phyloP scores from a whole-genome alignment of 352 stramenopile species.

The Pythium aphanidermatum region DNA sequence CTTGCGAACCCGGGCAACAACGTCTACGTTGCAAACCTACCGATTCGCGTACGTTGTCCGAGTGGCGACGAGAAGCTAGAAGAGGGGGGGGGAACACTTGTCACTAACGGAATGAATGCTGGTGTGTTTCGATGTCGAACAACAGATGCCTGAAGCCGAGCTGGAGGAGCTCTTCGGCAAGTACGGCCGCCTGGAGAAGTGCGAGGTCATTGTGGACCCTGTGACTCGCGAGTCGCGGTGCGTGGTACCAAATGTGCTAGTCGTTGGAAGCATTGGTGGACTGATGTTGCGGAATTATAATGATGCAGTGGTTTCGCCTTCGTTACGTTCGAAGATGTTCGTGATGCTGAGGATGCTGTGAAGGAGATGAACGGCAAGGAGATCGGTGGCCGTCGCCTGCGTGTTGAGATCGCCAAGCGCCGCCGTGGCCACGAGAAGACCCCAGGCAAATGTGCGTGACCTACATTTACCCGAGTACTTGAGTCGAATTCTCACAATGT shows the following conservation, averaged over 20 bases:
- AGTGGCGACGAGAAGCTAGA: background rate
- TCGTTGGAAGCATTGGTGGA: background rate
- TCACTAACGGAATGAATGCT: background rate
- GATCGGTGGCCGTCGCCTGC: conserved; percentile 57
- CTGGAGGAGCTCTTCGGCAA: conserved; percentile 70
- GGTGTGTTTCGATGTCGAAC: background rate
- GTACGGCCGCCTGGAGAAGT: conserved; percentile 66
- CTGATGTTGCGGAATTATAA: background rate
- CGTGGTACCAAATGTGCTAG: no score
- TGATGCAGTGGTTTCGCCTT: conserved; percentile 58
- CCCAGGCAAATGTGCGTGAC: conserved; percentile 68
- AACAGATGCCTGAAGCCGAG: conserved; percentile 43
- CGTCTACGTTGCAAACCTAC: conserved; percentile 72
- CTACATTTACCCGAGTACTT: background rate
- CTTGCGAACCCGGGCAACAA: conserved; percentile 68
- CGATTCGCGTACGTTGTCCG: conserved; percentile 31
- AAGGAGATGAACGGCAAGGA: conserved; percentile 80
- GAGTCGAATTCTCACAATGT: no score
- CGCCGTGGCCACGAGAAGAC: conserved; percentile 77
- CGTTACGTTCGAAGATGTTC: conserved; percentile 71
- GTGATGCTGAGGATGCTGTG: conserved; percentile 70
- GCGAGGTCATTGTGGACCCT: conserved; percentile 77
- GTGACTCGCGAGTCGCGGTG: conserved; percentile 69
- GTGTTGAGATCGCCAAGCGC: conserved; percentile 78
- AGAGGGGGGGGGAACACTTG: no score